A percentile compares a stretch with the other conserved stretches of the same genome.
phyloP scores from a whole-genome alignment of 192 early-diverging fungal species.

The Lobulomyces angularis region DNA sequence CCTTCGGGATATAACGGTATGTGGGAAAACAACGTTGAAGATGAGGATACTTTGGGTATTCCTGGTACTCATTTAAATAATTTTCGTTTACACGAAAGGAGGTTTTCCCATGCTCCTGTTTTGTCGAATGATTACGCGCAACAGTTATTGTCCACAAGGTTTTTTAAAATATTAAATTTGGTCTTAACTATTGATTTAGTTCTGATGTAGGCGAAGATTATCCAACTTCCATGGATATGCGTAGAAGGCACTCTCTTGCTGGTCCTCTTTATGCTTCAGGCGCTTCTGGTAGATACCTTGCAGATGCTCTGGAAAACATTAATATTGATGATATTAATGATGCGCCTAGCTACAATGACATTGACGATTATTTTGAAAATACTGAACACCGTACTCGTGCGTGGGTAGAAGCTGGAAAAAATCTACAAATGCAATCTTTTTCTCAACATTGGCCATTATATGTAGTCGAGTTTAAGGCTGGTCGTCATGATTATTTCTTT shows the following conservation, averaged over 20 bases:
- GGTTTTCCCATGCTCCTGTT: conserved; percentile 43
- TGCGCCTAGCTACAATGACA: conserved; percentile 26
- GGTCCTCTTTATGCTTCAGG: conserved; percentile 24
- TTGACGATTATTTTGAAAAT: conserved; percentile 59
- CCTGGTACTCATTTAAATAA: conserved; percentile 35
- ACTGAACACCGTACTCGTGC: conserved; percentile 40
- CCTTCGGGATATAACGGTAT: conserved; percentile 26
- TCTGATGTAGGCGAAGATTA: not conserved
- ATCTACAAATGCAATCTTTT: conserved; percentile 33
- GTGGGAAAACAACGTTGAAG: conserved; percentile 21
- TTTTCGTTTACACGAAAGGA: conserved; percentile 30
- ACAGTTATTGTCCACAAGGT: conserved; percentile 12
- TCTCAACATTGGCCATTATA: conserved; percentile 47
- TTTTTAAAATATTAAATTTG: conserved; percentile 4
- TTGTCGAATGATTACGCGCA: conserved; percentile 24
- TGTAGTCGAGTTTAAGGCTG: conserved; percentile 80
- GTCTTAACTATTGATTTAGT: not conserved
- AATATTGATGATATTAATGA: conserved; percentile 17
- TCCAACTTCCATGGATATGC: conserved; percentile 3
- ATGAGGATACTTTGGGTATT: not conserved
- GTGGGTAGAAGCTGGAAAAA: conserved; percentile 48
- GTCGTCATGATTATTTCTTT: conserved; percentile 73
- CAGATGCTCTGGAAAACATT: conserved; percentile 22
- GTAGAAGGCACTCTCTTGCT: conserved; percentile 38
- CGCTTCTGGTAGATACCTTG: conserved; percentile 13